Base-by-base conservation (phyloP, 1,139 yeast species). In the Candida sanyaensis region DNA sequence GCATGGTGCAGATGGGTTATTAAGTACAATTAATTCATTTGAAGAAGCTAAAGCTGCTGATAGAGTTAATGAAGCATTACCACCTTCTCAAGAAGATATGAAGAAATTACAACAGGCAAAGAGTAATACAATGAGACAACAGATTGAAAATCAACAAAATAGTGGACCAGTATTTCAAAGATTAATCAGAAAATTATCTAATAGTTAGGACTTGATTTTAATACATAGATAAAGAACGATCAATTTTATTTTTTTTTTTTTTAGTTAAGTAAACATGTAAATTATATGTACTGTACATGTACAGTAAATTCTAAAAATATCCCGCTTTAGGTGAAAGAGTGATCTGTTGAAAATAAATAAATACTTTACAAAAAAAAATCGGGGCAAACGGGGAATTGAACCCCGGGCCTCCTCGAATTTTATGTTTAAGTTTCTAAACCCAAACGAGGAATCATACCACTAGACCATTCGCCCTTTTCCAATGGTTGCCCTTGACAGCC, bases 31-130 rank as follows among this genome's bases (percentile, higher is more conserved):
- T 46, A 69, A 75, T 31, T 75, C 88, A 10, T 93, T 93, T 61
- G 96, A 90, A 61, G 96, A 87, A 47, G 98, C 97, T 1, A 78
- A 86, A 55, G 70, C 71, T 56, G 95, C 93, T 3, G 99, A 93
- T 70, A 66, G 88, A 57, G 77, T 75, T 38, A 93, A 93, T 65
- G 99, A 93, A 69, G 87, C 89, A 37, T 66, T 93, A 60, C 99
- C 99, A 4, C 98, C 98, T n/a, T 65, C 84, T 3, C 67, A 72
- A 6, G 88, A 82, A 49, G 88, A 86, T 57, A 64, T 78, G 36
- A 70, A 69, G 39, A 68, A 66, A 52, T 64, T 67, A 41, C 82
- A 81, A 52, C 70, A 73, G 48, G 77, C 77, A 55, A 68, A 83
- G 55, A 68, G 66, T 44, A 65, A 68, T 52, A 58, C 69, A 46